Conservation (phyloP, 176 grass and related monocot species). For the Ananas comosus region DNA sequence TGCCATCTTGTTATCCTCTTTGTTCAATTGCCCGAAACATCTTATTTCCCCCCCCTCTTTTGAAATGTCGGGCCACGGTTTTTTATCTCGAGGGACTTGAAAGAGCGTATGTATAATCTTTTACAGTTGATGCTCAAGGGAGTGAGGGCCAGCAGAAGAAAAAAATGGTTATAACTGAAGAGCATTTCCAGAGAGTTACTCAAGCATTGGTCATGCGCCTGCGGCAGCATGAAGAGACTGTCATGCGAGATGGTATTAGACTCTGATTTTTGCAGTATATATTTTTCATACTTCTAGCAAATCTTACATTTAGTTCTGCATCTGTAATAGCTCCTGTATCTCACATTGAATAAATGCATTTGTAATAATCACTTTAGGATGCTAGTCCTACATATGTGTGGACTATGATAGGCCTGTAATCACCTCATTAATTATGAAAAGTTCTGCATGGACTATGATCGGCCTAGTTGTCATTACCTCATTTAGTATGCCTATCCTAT, state of each 20-base stretch:
- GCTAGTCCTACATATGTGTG: too few species aligned
- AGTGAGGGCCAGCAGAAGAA: slow-evolving; percentile 41
- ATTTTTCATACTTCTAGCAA: slow-evolving; percentile 12
- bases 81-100: too few species aligned
- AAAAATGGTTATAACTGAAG: slow-evolving; percentile 93
- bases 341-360: too few species aligned
- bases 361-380: too few species aligned
- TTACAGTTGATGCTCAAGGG: slow-evolving; percentile 37
- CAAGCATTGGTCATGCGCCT: slow-evolving; percentile 83
- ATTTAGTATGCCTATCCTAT: too few species aligned
- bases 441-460: too few species aligned
- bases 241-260: slow-evolving; percentile 60
- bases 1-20: slow-evolving; percentile 7
- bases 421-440: too few species aligned
- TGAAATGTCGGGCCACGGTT: too few species aligned
- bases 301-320: neutral
- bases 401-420: too few species aligned
- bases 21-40: slow-evolving; percentile 27
- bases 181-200: slow-evolving; percentile 88
- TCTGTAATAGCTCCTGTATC: too few species aligned
- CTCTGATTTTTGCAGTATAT: slow-evolving; percentile 12
- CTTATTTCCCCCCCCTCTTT: too few species aligned
- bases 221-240: slow-evolving; percentile 68
- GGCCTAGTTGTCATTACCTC: too few species aligned
- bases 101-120: neutral